Evolutionary conservation across 2,329 filamentous ascomycete species (phyloP).

Genomic region (Fusarium fujikuroi): DNA sequence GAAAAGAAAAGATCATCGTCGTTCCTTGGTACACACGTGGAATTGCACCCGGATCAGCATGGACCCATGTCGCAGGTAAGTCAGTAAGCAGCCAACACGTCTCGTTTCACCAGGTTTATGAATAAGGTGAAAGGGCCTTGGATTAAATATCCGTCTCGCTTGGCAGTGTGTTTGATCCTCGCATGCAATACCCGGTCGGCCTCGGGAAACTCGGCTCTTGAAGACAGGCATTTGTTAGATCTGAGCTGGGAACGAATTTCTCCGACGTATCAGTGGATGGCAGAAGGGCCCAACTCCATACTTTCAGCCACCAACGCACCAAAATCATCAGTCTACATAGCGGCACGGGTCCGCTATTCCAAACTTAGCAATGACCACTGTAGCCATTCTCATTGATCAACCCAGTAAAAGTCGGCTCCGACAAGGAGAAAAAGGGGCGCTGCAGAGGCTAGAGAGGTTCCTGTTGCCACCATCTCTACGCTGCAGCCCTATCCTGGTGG

Average conservation of each 20-base stretch:
- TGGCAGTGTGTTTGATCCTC: constrained; percentile 4
- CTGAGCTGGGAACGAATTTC: neutral
- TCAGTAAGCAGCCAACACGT: neutral
- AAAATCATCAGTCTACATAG: neutral
- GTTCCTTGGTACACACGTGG: neutral
- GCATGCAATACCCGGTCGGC: constrained; percentile 1
- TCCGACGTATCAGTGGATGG: neutral
- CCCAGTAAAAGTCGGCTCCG: neutral
- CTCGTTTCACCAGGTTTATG: constrained; percentile 1
- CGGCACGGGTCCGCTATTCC: neutral
- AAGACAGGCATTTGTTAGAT: neutral
- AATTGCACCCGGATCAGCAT: neutral
- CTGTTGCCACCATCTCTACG: neutral
- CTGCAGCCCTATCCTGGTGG: neutral
- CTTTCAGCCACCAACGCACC: neutral
- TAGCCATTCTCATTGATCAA: neutral
- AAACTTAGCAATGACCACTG: neutral
- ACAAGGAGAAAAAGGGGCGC: constrained; percentile 5
- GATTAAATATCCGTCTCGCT: neutral
- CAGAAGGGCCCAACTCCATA: neutral
- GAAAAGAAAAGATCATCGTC: neutral
- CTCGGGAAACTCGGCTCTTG: neutral
- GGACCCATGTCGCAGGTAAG: neutral
- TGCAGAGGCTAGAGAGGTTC: neutral
- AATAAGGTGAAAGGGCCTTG: neutral